These are phyloP conservation scores for Domatiomyces globalis DNA, from an alignment of 2,329 filamentous ascomycete species.

Conservation along the genomic window DNA sequence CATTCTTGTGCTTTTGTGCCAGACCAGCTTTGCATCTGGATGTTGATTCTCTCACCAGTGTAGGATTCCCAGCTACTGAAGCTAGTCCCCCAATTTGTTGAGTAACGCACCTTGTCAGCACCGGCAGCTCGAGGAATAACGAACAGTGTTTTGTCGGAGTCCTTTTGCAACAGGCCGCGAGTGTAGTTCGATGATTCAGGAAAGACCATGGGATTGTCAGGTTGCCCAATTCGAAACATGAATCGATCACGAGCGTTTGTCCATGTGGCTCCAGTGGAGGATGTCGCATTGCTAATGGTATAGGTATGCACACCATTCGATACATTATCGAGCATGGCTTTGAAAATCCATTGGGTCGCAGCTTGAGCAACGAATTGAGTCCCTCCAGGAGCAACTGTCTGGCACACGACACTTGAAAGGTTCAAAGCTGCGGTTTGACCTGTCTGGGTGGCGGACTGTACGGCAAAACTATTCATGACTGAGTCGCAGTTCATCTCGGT, in stretches of 20 bases:
- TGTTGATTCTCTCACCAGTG: conserved; percentile 27
- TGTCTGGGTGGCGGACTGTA: conserved; percentile 33
- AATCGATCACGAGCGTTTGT: conserved; percentile 36
- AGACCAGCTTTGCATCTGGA: conserved; percentile 32
- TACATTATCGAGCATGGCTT: conserved; percentile 34
- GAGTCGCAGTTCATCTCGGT: conserved; percentile 38
- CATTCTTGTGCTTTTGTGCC: conserved; percentile 37
- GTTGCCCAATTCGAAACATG: conserved; percentile 40
- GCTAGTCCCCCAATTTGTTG: conserved; percentile 36
- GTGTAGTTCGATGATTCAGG: conserved; percentile 41
- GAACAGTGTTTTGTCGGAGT: conserved; percentile 24
- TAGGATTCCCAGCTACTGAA: conserved; percentile 42
- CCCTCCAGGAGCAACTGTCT: conserved; percentile 5
- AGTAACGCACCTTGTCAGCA: conserved; percentile 41
- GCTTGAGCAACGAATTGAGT: conserved; percentile 27
- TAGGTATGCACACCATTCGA: conserved; percentile 41
- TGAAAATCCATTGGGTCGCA: conserved; percentile 34
- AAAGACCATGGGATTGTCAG: conserved; percentile 43
- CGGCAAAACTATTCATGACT: conserved; percentile 28
- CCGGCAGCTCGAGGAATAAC: conserved; percentile 39
- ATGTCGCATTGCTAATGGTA: conserved; percentile 34
- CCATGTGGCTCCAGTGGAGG: conserved; percentile 21
- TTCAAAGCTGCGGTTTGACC: conserved; percentile 27
- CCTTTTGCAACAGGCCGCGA: conserved; percentile 28
- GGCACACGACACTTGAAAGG: conserved; percentile 27